Evolutionary conservation across 352 stramenopile genomes (phyloP).

Genomic region (Phytophthora sp.): DNA sequence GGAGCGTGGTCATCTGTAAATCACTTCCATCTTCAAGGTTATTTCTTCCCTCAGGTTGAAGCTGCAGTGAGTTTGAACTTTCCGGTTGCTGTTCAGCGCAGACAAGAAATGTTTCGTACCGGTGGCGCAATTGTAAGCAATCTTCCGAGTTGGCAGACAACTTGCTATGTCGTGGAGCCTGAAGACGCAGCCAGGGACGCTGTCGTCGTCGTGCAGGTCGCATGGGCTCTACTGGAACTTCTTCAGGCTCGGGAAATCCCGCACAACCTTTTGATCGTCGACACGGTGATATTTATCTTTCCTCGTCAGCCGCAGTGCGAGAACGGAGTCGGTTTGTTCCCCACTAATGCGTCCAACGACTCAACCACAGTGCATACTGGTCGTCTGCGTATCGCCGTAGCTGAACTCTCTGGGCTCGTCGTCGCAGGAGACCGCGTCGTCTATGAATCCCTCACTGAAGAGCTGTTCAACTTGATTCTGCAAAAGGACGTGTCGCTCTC

Average conservation of each 20-base stretch:
- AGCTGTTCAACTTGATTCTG: constrained; percentile 48
- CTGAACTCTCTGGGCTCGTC: constrained; percentile 65
- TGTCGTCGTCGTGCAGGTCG: constrained; percentile 17
- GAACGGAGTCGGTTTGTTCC: constrained; percentile 40
- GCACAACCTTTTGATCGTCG: constrained; percentile 65
- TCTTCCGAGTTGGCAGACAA: constrained; percentile 55
- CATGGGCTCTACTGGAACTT: constrained; percentile 52
- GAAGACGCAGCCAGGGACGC: neutral
- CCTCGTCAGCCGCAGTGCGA: constrained; percentile 61
- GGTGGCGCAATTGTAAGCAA: constrained; percentile 17
- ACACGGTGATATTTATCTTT: constrained; percentile 52
- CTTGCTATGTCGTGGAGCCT: constrained; percentile 46
- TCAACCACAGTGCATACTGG: neutral
- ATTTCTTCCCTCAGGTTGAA: constrained; percentile 47
- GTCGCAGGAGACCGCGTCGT: constrained; percentile 40
- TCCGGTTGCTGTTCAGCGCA: constrained; percentile 44
- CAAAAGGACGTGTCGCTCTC: constrained; percentile 56
- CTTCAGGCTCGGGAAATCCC: constrained; percentile 47
- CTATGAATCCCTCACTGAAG: constrained; percentile 48
- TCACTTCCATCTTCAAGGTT: constrained; percentile 77
- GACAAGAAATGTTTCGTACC: constrained; percentile 39
- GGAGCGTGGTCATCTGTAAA: constrained; percentile 84
- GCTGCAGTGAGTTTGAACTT: constrained; percentile 29
- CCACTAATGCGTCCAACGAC: neutral
- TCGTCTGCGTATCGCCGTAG: constrained; percentile 60